Percentiles rank a stretch among this genome's conserved stretches.
These are phyloP conservation scores for Leccinum variabile DNA, from an alignment of 1,284 basidiomycete species.

Conservation along the genomic window DNA sequence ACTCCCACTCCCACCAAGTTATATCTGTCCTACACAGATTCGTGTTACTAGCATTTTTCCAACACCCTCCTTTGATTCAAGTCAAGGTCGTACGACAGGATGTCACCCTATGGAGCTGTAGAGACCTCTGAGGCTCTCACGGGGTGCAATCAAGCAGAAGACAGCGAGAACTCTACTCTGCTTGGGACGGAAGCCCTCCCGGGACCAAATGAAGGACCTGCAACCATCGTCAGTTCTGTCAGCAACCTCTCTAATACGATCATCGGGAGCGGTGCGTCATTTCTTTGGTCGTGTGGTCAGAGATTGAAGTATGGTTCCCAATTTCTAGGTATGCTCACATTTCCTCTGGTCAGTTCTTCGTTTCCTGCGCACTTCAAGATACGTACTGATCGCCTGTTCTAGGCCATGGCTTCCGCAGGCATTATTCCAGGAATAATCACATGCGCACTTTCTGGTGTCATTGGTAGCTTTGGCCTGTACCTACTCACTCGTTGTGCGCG, in stretches of 20 bases:
- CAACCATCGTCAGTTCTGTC: constrained; percentile 62
- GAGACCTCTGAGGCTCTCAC: constrained; percentile 16
- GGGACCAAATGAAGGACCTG: constrained; percentile 58
- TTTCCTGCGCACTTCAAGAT: background rate
- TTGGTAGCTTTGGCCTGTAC: constrained; percentile 87
- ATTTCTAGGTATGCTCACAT: constrained; percentile 74
- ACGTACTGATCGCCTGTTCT: constrained; percentile 17
- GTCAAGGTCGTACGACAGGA: constrained; percentile 54
- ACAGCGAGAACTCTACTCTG: constrained; percentile 51
- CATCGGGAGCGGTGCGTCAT: constrained; percentile 78
- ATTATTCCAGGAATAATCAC: constrained; percentile 86
- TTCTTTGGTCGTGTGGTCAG: constrained; percentile 1
- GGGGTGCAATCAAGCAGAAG: constrained; percentile 31
- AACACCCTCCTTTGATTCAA: background rate
- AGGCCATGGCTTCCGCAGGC: constrained; percentile 86
- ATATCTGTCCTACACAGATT: background rate
- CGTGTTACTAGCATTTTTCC: background rate
- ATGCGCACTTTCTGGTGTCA: constrained; percentile 82
- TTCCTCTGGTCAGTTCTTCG: constrained; percentile 60
- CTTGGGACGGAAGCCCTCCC: constrained; percentile 45
- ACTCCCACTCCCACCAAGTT: background rate
- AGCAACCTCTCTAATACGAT: constrained; percentile 86
- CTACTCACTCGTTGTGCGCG: constrained; percentile 86
- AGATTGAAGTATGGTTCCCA: constrained; percentile 6
- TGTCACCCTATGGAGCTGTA: constrained; percentile 60